Conservation (phyloP, 2,329 filamentous ascomycete species). For the Pseudogymnoascus sp. region DNA sequence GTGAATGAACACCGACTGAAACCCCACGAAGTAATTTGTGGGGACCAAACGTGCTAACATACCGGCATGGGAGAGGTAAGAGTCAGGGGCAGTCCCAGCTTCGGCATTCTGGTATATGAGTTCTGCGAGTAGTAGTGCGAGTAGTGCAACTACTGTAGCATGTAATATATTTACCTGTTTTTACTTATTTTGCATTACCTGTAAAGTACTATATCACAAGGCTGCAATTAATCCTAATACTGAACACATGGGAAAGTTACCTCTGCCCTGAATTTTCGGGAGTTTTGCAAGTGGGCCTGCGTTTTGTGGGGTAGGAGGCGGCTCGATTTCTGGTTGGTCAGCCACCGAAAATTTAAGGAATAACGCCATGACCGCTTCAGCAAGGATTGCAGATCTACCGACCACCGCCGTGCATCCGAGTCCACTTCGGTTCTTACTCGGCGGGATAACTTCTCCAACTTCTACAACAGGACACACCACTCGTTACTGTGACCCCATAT, state of each 20-base stretch:
- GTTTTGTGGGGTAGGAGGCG: not conserved
- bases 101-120: not conserved
- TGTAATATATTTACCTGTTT: not conserved
- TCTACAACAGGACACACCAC: not conserved
- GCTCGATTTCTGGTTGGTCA: not conserved
- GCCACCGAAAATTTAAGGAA: not conserved
- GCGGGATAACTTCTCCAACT: not conserved
- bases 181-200: not conserved
- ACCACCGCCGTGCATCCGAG: not conserved
- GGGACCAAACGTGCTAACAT: not conserved
- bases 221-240: not conserved
- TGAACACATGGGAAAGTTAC: not conserved
- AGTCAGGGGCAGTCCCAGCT: not conserved
- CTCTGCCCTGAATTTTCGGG: not conserved
- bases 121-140: not conserved
- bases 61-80: not conserved
- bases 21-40: not conserved
- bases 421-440: conserved; percentile 1
- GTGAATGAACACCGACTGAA: not conserved
- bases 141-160: not conserved
- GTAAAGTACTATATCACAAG: not conserved
- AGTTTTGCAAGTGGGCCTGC: not conserved
- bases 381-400: not conserved
- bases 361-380: not conserved
- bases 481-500: not conserved